Evolutionary conservation across 768 basidiomycete genomes (phyloP).

Genomic region (Chalciporus sphaerocephalus): DNA sequence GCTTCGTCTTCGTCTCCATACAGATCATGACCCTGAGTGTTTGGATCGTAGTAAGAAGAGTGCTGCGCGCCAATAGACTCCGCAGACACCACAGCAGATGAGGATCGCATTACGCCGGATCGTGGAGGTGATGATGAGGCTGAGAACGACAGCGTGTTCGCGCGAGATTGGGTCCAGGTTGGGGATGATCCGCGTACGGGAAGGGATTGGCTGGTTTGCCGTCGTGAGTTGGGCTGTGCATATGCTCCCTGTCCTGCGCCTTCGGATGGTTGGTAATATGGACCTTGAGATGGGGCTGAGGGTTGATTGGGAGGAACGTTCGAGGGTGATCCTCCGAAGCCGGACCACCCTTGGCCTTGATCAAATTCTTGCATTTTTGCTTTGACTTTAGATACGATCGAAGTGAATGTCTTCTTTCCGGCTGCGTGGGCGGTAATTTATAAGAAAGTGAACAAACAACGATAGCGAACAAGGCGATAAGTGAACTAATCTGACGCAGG

Average conservation of each 20-base stretch:
- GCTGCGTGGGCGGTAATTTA: slow-evolving; percentile 37
- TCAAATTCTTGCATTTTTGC: slow-evolving; percentile 83
- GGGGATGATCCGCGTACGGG: background rate
- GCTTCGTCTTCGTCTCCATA: slow-evolving; percentile 16
- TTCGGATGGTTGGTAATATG: background rate
- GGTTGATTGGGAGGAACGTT: background rate
- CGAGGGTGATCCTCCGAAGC: slow-evolving; percentile 8
- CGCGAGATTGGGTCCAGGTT: slow-evolving; percentile 10
- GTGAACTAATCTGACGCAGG: background rate
- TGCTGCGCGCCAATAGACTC: slow-evolving; percentile 10
- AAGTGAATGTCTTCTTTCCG: slow-evolving; percentile 75
- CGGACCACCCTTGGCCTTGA: slow-evolving; percentile 33
- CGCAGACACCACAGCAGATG: background rate
- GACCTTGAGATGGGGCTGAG: background rate
- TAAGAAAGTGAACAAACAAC: background rate
- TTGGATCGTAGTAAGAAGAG: slow-evolving; percentile 36
- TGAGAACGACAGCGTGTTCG: slow-evolving; percentile 10
- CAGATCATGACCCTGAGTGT: slow-evolving; percentile 28
- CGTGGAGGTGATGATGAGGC: slow-evolving; percentile 11
- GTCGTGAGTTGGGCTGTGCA: background rate
- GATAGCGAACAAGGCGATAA: background rate
- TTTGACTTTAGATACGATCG: slow-evolving; percentile 70
- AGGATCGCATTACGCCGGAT: slow-evolving; percentile 5
- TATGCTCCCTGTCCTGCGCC: slow-evolving; percentile 2
- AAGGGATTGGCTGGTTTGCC: slow-evolving; percentile 6